Conservation (phyloP, 2,329 filamentous ascomycete species). For the Ceratocystis cacaofunesta region DNA sequence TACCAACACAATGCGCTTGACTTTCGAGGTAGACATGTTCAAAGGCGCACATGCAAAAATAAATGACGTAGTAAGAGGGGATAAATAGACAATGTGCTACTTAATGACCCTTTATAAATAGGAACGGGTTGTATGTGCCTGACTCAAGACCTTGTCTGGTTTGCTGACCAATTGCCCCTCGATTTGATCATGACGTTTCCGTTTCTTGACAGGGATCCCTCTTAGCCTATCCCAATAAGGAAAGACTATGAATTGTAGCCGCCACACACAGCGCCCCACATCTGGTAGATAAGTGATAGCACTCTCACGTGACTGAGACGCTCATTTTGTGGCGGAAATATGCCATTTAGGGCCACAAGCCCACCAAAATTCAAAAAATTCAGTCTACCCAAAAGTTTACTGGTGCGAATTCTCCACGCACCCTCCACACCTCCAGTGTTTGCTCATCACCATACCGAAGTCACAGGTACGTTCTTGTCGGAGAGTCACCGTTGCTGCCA, state of each 20-base stretch:
- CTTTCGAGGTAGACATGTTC: conserved; percentile 28
- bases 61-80: neutral
- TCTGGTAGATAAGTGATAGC: conserved; percentile 1
- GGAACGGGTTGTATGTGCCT: neutral
- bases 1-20: conserved; percentile 67
- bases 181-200: neutral
- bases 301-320: conserved; percentile 6
- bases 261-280: conserved; percentile 7
- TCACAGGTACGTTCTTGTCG: conserved; percentile 14
- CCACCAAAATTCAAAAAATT: conserved; percentile 16
- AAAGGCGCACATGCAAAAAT: neutral
- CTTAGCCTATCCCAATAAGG: conserved; percentile 1
- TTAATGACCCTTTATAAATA: no score
- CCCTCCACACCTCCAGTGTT: conserved; percentile 15
- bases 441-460: conserved; percentile 17
- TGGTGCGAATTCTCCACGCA: conserved; percentile 15
- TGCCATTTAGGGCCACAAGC: conserved; percentile 17
- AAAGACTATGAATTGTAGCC: neutral
- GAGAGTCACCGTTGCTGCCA: neutral
- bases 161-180: conserved; percentile 5
- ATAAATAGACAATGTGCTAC: neutral
- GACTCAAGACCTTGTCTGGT: neutral
- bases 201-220: conserved; percentile 4
- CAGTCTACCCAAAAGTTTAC: conserved; percentile 16
- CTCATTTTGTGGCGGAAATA: conserved; percentile 13